Evolutionary conservation across 2,329 filamentous ascomycete genomes (phyloP), one percentile per base, ranked within the genome.

Genomic region (Botrytis porri): DNA sequence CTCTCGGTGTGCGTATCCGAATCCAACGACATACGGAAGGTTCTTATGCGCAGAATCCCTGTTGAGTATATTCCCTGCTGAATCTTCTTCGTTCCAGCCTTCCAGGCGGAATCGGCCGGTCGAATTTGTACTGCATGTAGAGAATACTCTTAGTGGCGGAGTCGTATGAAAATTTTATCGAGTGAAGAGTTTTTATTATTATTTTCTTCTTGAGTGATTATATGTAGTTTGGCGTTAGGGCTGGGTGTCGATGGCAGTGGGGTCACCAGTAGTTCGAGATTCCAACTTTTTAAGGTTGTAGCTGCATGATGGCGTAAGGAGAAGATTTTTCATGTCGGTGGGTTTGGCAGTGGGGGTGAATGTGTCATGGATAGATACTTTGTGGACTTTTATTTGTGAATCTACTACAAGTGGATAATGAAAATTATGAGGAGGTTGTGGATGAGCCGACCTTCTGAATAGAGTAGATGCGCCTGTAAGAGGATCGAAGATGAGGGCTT

Each of bases 271-370:
- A 29, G 64, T 54, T 57, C 48, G 64, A 54, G 48, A 20, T 16
- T 39, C 20, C 48, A 41, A 67, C 35, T 29, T 41, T 54, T 9
- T 20, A 66, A 35, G 16, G 45, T 37, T 54, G n/a, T 29, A 66
- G 45, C 64, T 66, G 64, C 64, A 57, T 57, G 35, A 65, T 65
- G 43, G 43, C 63, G 43, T 45, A 65, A 12, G 32, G 48, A 57
- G 18, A 51, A 45, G 51, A 43, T 22, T 69, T 69, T 61, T 69
- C 66, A 57, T 57, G 41, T 57, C 54, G 48, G 37, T 66, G 64
- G 25, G 16, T 29, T 66, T 54, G 16, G 16, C 12, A 32, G 48
- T 39, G 37, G 48, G 62, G 48, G 65, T 16, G 3, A 37, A 57
- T 69, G 35, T 69, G 35, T 69, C 43, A 65, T 65, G 63, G n/a